Conservation (phyloP, 208 protist species). For the Trypanosoma vivax region DNA sequence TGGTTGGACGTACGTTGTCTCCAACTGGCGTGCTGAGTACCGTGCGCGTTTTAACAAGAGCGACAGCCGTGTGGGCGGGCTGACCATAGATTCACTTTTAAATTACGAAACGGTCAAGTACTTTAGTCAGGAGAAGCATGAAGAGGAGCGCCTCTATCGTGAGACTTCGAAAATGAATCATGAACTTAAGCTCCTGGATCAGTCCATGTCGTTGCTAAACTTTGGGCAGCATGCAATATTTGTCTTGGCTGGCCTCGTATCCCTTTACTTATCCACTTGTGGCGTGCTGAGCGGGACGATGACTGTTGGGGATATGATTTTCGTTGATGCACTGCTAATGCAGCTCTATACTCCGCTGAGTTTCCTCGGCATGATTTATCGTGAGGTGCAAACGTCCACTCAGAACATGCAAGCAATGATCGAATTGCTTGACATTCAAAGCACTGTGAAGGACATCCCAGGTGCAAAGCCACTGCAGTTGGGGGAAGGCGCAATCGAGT, state of each 20-base stretch:
- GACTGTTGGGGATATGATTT: slow-evolving; percentile 93
- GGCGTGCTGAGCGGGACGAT: slow-evolving; percentile 74
- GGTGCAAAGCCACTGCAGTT: slow-evolving; percentile 60
- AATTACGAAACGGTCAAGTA: slow-evolving; percentile 96
- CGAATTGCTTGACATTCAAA: slow-evolving; percentile 64
- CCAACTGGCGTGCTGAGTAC: slow-evolving; percentile 87
- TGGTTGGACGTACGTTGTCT: slow-evolving; percentile 81
- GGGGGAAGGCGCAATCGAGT: slow-evolving; percentile 83
- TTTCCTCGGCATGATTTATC: slow-evolving; percentile 94
- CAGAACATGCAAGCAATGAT: slow-evolving; percentile 95
- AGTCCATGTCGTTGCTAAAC: slow-evolving; percentile 90
- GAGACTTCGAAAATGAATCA: slow-evolving; percentile 78
- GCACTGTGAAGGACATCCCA: slow-evolving; percentile 32
- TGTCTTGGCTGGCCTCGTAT: slow-evolving; percentile 63
- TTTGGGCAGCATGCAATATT: slow-evolving; percentile 94
- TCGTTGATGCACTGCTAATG: slow-evolving; percentile 91
- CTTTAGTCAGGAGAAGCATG: slow-evolving; percentile 85
- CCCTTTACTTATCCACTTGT: slow-evolving; percentile 80
- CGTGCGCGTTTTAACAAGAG: slow-evolving; percentile 82
- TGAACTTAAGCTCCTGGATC: slow-evolving; percentile 70
- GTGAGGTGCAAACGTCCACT: slow-evolving; percentile 87
- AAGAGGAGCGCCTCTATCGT: slow-evolving; percentile 57
- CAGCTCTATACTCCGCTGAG: slow-evolving; percentile 97
- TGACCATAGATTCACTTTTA: slow-evolving; percentile 90
- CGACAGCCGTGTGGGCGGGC: slow-evolving; percentile 85